A percentile compares a stretch with the other conserved stretches of the same genome.
Evolutionary conservation across 2,329 filamentous ascomycete genomes (phyloP).

Genomic region (Colletotrichum gloeosporioides): DNA sequence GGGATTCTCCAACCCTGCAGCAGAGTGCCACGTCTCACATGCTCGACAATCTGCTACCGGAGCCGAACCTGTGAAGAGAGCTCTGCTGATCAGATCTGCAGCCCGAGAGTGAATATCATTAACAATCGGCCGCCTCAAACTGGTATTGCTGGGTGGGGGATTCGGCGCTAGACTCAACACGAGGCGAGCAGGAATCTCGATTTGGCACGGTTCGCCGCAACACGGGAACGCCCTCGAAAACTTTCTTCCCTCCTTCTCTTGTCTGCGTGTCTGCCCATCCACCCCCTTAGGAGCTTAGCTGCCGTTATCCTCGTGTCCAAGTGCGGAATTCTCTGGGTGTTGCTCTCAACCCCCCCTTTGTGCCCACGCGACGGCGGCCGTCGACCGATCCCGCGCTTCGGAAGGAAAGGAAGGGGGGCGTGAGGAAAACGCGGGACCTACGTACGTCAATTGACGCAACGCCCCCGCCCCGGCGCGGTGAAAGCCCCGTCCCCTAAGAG

Average conservation of each 20-base stretch:
- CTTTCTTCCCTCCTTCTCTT: background rate
- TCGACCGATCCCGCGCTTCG: background rate
- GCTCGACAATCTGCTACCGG: background rate
- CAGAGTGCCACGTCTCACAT: conserved; percentile 15
- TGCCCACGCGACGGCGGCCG: background rate
- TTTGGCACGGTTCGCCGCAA: background rate
- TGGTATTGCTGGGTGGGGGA: background rate
- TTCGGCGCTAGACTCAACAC: conserved; percentile 11
- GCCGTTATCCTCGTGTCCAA: conserved; percentile 12
- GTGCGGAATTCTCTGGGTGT: background rate
- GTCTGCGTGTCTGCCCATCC: background rate
- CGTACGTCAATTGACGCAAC: conserved; percentile 10
- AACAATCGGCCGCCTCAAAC: background rate
- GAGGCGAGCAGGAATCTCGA: conserved; percentile 7
- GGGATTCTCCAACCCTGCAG: background rate
- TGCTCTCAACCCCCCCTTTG: background rate
- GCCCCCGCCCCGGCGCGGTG: background rate
- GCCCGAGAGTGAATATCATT: background rate
- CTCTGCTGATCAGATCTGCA: background rate
- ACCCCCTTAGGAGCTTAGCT: conserved; percentile 7
- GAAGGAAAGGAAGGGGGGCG: background rate
- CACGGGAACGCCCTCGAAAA: background rate
- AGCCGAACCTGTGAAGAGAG: background rate
- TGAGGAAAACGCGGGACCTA: background rate
- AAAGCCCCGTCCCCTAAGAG: background rate